Conservation (phyloP, 306 rosid genomes). For the Glycine latifolia region DNA sequence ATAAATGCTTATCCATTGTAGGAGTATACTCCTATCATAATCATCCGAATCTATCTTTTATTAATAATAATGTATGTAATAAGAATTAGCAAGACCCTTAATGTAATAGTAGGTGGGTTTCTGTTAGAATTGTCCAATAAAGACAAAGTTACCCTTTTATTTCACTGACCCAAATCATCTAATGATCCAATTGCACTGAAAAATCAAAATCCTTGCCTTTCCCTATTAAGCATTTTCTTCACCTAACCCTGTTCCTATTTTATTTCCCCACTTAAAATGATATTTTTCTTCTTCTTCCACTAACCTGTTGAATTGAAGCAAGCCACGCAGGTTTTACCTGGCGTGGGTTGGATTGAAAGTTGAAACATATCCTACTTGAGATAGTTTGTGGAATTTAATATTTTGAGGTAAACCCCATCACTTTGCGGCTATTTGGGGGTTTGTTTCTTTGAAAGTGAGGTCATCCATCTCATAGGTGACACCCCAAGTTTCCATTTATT, state of each 20-base stretch:
- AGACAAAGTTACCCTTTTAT: conserved; percentile 30
- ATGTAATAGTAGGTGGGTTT: neutral
- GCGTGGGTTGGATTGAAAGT: conserved; percentile 44
- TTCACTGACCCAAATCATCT: conserved; percentile 8
- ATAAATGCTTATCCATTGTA: neutral
- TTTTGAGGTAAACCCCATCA: conserved; percentile 39
- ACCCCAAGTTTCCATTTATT: conserved; percentile 31
- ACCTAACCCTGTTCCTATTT: conserved; percentile 48
- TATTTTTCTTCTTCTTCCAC: too few species aligned
- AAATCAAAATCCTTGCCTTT: conserved; percentile 32
- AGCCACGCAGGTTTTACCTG: conserved; percentile 32
- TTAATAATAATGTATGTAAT: too few species aligned
- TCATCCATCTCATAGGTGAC: conserved; percentile 27
- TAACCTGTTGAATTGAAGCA: conserved; percentile 12
- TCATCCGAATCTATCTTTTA: too few species aligned
- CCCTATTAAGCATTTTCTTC: conserved; percentile 45
- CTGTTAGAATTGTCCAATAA: conserved; percentile 8
- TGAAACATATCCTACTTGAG: conserved; percentile 40
- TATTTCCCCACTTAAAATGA: neutral
- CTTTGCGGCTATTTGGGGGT: conserved; percentile 44
- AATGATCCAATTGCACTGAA: conserved; percentile 42
- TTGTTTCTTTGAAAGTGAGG: conserved; percentile 39
- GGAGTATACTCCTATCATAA: too few species aligned
- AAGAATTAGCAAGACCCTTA: too few species aligned
- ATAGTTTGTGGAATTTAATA: conserved; percentile 33